Evolutionary conservation across 2,329 filamentous ascomycete species (phyloP).

Genomic region (Paecilomyces sp.): DNA sequence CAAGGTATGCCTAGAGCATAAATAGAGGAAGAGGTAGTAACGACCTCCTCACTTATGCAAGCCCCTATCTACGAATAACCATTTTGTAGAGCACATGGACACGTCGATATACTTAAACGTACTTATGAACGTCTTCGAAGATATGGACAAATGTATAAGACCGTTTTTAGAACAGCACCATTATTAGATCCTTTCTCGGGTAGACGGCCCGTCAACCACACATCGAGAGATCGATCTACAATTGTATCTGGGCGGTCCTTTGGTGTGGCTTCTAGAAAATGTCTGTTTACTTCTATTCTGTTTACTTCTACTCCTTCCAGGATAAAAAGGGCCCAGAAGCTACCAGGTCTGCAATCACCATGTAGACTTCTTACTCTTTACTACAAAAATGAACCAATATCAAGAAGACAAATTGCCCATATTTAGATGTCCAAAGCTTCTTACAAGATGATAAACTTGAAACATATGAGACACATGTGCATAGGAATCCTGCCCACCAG

Average conservation of each 20-base stretch:
- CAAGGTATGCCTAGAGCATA: too few relatives aligned
- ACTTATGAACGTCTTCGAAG: not conserved
- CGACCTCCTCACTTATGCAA: too few relatives aligned
- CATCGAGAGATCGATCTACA: not conserved
- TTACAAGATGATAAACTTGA: not conserved
- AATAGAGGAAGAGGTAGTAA: too few relatives aligned
- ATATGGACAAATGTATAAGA: not conserved
- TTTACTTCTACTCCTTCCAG: not conserved
- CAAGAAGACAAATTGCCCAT: not conserved
- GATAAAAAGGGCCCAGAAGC: not conserved
- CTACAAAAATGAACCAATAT: not conserved
- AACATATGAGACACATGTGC: not conserved
- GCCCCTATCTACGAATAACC: not conserved
- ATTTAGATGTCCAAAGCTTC: not conserved
- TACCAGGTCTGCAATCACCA: too few relatives aligned
- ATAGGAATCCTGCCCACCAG: not conserved
- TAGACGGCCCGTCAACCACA: not conserved
- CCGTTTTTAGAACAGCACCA: not conserved
- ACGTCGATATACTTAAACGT: too few relatives aligned
- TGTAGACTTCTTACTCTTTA: not conserved
- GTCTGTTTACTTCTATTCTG: not conserved
- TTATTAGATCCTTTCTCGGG: not conserved
- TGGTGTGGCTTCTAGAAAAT: not conserved
- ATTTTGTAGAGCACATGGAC: not conserved
- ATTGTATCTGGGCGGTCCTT: not conserved